Conservation (phyloP, 2,329 filamentous ascomycete genomes). For the Ascochyta clinopodiicola region DNA sequence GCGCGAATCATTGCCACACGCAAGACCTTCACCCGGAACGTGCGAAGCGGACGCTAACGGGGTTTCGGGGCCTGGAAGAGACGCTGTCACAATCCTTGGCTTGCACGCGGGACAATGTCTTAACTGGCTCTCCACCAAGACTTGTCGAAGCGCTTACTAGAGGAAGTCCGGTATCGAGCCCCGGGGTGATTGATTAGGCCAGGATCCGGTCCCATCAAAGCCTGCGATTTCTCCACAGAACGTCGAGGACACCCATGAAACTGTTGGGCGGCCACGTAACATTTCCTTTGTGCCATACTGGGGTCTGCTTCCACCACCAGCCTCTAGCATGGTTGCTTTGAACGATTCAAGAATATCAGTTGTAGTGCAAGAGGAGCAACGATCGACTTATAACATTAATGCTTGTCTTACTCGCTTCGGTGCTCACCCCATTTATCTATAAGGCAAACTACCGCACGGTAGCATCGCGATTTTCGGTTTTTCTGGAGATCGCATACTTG, state of each 20-base stretch:
- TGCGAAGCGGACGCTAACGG: slow-evolving; percentile 5
- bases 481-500: neutral
- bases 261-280: slow-evolving; percentile 6
- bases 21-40: slow-evolving; percentile 4
- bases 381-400: slow-evolving; percentile 12
- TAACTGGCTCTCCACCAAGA: neutral
- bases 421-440: neutral
- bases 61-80: neutral
- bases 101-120: neutral
- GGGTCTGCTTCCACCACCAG: neutral
- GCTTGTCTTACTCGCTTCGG: slow-evolving; percentile 1
- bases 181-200: neutral
- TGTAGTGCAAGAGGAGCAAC: slow-evolving; percentile 1
- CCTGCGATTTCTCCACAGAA: slow-evolving; percentile 8
- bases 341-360: slow-evolving; percentile 6
- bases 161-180: neutral
- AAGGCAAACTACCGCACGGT: slow-evolving; percentile 5
- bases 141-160: neutral
- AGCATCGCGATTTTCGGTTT: neutral
- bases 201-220: neutral
- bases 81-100: neutral
- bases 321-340: neutral
- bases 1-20: neutral
- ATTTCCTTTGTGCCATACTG: neutral
- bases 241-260: slow-evolving; percentile 8